These are phyloP conservation scores for Clavispora vitiphila DNA, from an alignment of 805 yeast species.

Conservation along the genomic window DNA sequence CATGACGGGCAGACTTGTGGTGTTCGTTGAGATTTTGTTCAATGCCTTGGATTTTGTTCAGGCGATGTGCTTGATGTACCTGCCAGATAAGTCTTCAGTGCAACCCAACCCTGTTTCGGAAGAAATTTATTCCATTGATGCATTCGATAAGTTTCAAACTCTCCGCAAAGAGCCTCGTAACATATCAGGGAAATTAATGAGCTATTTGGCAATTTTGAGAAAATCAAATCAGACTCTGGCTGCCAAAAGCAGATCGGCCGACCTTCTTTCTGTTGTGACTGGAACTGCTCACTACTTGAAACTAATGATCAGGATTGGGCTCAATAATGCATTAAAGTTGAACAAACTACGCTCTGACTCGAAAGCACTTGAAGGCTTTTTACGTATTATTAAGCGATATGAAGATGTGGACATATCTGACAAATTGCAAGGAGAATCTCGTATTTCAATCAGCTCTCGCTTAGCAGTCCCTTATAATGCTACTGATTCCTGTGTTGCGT, in stretches of 20 bases:
- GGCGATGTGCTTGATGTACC: constrained; percentile 16
- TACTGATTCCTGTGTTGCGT: constrained; percentile 70
- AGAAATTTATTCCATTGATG: constrained; percentile 20
- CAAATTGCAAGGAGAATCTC: constrained; percentile 6
- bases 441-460: constrained; percentile 8
- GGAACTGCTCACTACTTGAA: constrained; percentile 91
- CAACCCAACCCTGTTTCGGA: constrained; percentile 9
- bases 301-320: constrained; percentile 73
- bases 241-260: constrained; percentile 51
- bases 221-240: constrained; percentile 42
- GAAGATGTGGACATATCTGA: constrained; percentile 16
- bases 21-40: constrained; percentile 73
- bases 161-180: constrained; percentile 70
- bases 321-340: constrained; percentile 67
- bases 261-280: constrained; percentile 74
- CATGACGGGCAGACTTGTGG: constrained; percentile 66
- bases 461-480: constrained; percentile 52
- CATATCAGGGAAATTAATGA: constrained; percentile 83
- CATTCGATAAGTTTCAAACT: constrained; percentile 25
- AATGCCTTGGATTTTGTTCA: constrained; percentile 59
- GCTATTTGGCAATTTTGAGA: constrained; percentile 77
- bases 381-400: constrained; percentile 44
- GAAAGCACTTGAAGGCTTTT: constrained; percentile 57
- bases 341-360: constrained; percentile 56
- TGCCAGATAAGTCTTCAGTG: constrained; percentile 11